Base-by-base conservation (phyloP, 176 grass and related monocot genomes). In the Tuctoria greenei region DNA sequence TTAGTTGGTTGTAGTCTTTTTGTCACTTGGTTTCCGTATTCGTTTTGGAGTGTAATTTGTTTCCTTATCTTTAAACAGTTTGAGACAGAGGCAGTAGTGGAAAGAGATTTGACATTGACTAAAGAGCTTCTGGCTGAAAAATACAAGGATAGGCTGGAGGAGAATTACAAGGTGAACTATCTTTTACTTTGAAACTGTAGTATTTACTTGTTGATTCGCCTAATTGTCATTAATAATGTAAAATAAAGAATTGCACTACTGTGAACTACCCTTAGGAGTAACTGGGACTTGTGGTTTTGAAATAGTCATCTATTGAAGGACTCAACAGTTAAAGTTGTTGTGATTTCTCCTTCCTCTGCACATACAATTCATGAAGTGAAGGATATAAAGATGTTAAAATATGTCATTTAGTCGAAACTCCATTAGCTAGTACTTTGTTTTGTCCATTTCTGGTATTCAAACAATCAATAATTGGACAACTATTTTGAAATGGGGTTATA, bases 111-210 rank as follows among this genome's bases (percentile, higher is more conserved):
- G 55, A 70, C 87, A 68, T 66, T 99, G 83, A 92, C 76, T 56
- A 88, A 78, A 57, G 91, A 99, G 66, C 61, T 92, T 20, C 52
- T 95, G 49, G 61, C 87, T 59, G 90, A 88, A 47, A 99, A 90
- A 81, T 99, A 88, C 82, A 95, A 95, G 73, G 89, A 92, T 74
- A 92, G 73, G 27, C 55, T 99, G 50, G 92, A 92, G 44, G 67
- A 86, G 64, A 80, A 92, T 64, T 99, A 99, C 80, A 94, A 95
- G 95, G 95, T 99, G 43, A 85, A 81, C 73, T 73, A 71, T 82
- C 67, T 78, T 36, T 76, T 85, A 75, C 10, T 84, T 78, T 64
- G 7, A 67, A 69, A 54, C 14, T 27, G 12, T 74, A 65, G 1
- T 67, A n/a, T 45, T 86, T 64, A n/a, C 64, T 67, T 82, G 35